Conservation (phyloP, 106 monocot genomes). For the Dendrobium catenatum region DNA sequence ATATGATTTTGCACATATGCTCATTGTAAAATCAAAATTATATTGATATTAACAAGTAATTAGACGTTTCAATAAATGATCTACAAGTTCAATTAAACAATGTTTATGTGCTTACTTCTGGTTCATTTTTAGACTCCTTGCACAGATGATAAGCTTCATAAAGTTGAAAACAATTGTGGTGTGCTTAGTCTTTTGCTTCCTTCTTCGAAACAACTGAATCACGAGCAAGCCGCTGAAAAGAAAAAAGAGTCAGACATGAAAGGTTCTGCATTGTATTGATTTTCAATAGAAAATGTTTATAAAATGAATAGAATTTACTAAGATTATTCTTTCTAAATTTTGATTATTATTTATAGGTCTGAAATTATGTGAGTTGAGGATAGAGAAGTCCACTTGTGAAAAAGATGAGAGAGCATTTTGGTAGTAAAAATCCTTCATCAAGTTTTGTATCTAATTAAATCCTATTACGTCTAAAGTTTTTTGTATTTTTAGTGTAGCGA, state of each 20-base stretch:
- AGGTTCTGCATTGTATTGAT: constrained; percentile 17
- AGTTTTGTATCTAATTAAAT: not conserved
- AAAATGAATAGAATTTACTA: not conserved
- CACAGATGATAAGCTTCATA: not conserved
- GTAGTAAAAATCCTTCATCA: constrained; percentile 16
- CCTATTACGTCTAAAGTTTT: not conserved
- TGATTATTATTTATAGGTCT: constrained; percentile 17
- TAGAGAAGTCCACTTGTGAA: constrained; percentile 22
- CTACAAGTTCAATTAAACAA: not conserved
- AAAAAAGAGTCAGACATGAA: constrained; percentile 37
- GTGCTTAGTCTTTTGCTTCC: constrained; percentile 24
- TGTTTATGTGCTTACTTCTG: not conserved
- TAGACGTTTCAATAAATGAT: not conserved
- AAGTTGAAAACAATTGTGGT: constrained; percentile 12
- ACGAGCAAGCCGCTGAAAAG: constrained; percentile 31
- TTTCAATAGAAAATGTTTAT: not conserved
- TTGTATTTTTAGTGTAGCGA: constrained; percentile 33
- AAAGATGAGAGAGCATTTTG: constrained; percentile 64
- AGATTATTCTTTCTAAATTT: not conserved
- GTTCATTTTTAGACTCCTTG: not conserved
- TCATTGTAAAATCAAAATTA: not conserved
- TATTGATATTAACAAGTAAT: not conserved
- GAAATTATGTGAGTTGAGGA: constrained; percentile 13
- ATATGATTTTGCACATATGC: not conserved
- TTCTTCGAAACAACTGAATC: constrained; percentile 18